Percentiles rank a stretch among this genome's conserved stretches.
Evolutionary conservation across 495 filamentous ascomycete species (phyloP).

Genomic region (Aspergillus coremiiformis): DNA sequence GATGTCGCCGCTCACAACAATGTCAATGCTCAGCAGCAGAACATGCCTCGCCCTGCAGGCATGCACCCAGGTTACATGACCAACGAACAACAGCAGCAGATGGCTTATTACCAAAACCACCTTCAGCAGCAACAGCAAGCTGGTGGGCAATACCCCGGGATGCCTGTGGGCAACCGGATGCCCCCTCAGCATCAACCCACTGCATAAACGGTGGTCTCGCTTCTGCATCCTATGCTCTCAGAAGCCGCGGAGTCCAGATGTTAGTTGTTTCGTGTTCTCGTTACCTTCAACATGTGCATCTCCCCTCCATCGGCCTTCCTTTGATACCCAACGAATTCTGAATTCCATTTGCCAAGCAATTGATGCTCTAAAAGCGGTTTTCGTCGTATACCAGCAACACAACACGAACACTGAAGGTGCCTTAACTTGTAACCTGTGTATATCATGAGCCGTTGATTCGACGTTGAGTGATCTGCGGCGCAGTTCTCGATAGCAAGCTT

Average conservation of each 20-base stretch:
- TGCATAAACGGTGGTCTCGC: constrained; percentile 48
- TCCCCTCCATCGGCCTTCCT: constrained; percentile 29
- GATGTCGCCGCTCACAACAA: constrained; percentile 46
- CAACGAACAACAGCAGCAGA: constrained; percentile 50
- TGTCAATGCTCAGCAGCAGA: constrained; percentile 45
- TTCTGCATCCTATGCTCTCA: constrained; percentile 7
- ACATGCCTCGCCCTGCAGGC: constrained; percentile 42
- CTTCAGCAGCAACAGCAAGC: constrained; percentile 51
- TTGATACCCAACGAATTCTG: constrained; percentile 37
- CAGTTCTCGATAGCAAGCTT: constrained; percentile 11
- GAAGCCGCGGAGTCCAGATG: constrained; percentile 13
- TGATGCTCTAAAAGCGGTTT: constrained; percentile 19
- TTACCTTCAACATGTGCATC: constrained; percentile 21
- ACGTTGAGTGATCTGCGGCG: constrained; percentile 5
- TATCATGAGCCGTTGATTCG: constrained; percentile 9
- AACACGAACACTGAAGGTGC: constrained; percentile 7
- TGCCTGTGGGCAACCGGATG: constrained; percentile 51
- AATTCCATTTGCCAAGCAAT: constrained; percentile 20
- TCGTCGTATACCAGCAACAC: constrained; percentile 14
- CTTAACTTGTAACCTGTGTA: constrained; percentile 17
- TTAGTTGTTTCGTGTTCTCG: constrained; percentile 14
- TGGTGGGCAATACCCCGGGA: constrained; percentile 47
- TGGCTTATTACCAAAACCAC: constrained; percentile 52
- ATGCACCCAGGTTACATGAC: constrained; percentile 50
- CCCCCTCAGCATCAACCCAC: constrained; percentile 47